Evolutionary conservation across 129 eudicot species (phyloP).

Genomic region (Flaveria bidentis): DNA sequence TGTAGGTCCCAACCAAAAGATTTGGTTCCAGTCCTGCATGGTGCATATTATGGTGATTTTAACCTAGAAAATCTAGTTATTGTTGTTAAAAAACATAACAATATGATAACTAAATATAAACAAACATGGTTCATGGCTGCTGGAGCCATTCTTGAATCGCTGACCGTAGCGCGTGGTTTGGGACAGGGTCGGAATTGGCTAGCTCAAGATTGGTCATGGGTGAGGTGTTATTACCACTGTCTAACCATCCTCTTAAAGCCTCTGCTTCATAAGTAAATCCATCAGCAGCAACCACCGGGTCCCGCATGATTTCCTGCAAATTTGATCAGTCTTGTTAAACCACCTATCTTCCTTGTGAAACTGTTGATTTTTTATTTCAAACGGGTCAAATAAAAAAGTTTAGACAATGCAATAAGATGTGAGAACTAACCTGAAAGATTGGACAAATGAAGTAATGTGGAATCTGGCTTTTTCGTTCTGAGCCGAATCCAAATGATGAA

Average conservation of each 20-base stretch:
- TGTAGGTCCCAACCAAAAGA: too few relatives aligned
- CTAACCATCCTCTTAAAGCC: constrained; percentile 84
- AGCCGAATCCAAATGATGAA: constrained; percentile 44
- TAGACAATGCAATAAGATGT: constrained; percentile 3
- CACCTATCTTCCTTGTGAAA: not conserved
- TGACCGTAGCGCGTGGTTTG: constrained; percentile 77
- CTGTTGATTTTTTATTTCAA: not conserved
- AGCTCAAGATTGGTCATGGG: constrained; percentile 88
- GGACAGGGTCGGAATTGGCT: constrained; percentile 51
- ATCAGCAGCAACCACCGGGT: constrained; percentile 87
- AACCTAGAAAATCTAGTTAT: too few relatives aligned
- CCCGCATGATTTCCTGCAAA: constrained; percentile 80
- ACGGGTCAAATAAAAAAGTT: not conserved
- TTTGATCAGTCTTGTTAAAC: not conserved
- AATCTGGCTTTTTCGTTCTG: constrained; percentile 49
- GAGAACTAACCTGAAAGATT: constrained; percentile 76
- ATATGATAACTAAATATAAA: not conserved
- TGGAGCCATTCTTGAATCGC: constrained; percentile 94
- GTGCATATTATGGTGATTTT: too few relatives aligned
- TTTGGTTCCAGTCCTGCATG: too few relatives aligned
- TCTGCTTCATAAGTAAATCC: constrained; percentile 88
- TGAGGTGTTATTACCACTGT: constrained; percentile 76
- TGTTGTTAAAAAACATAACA: not conserved
- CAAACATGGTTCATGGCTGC: constrained; percentile 28
- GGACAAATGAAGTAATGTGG: constrained; percentile 84